phyloP scores from a whole-genome alignment of 805 yeast species.

The Scheffersomyces coipomensis region DNA sequence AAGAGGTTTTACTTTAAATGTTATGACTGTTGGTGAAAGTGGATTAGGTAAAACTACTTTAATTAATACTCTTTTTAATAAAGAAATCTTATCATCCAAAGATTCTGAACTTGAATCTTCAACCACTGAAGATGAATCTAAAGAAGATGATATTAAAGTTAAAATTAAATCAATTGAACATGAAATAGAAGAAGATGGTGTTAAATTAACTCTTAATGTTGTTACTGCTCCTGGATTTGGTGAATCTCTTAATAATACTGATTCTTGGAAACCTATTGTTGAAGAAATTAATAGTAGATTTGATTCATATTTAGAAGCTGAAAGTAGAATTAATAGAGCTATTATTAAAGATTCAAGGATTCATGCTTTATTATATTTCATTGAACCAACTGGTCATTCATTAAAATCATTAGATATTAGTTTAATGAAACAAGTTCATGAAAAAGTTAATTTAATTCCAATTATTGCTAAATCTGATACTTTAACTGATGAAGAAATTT shows the following conservation, averaged over 20 bases:
- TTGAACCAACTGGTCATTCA: constrained; percentile 96
- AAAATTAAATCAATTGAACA: constrained; percentile 23
- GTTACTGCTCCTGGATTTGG: constrained; percentile 95
- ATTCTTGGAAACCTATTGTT: constrained; percentile 86
- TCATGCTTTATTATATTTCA: constrained; percentile 90
- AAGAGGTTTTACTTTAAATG: constrained; percentile 84
- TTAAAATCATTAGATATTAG: constrained; percentile 85
- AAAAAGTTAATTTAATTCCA: constrained; percentile 91
- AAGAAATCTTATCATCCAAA: constrained; percentile 26
- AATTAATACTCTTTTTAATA: constrained; percentile 79
- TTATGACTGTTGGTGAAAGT: constrained; percentile 87
- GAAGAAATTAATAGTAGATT: constrained; percentile 85
- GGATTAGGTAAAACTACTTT: constrained; percentile 94
- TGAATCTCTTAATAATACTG: constrained; percentile 67
- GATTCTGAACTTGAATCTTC: constrained; percentile 15
- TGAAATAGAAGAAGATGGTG: constrained; percentile 85
- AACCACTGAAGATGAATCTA: constrained; percentile 27
- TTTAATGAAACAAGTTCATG: constrained; percentile 83
- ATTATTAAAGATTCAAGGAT: constrained; percentile 75
- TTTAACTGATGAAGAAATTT: constrained; percentile 81
- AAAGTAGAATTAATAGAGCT: constrained; percentile 77
- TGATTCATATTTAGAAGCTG: constrained; percentile 86
- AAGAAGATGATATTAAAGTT: constrained; percentile 19
- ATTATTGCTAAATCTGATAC: constrained; percentile 94
- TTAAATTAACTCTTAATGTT: constrained; percentile 77